Evolutionary conservation across 2,329 filamentous ascomycete genomes (phyloP).

Genomic region (Fusarium piperis): DNA sequence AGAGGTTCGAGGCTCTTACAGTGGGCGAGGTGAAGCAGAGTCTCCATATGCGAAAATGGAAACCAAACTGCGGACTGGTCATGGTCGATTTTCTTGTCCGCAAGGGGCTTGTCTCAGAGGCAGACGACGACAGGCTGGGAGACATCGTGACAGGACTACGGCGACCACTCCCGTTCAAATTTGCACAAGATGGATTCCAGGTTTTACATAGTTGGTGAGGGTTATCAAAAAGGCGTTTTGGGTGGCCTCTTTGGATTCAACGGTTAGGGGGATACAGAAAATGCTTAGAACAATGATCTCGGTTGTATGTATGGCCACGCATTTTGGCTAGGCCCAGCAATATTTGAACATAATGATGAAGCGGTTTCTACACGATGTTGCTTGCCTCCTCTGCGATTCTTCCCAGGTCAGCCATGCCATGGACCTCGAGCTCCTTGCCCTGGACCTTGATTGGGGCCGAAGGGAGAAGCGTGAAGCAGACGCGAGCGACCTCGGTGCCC

Average conservation of each 20-base stretch:
- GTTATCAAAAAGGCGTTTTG: background rate
- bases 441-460: conserved; percentile 28
- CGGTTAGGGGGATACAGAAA: background rate
- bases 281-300: background rate
- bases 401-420: conserved; percentile 34
- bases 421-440: conserved; percentile 33
- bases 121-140: conserved; percentile 36
- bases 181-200: conserved; percentile 21
- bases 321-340: background rate
- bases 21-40: conserved; percentile 45
- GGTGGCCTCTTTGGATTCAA: background rate
- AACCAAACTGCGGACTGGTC: conserved; percentile 53
- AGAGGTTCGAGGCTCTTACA: conserved; percentile 41
- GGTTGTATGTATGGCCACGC: conserved; percentile 2
- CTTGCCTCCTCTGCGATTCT: conserved; percentile 29
- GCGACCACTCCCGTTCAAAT: conserved; percentile 42
- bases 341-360: background rate
- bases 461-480: conserved; percentile 37
- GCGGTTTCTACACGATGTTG: background rate
- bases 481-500: conserved; percentile 25
- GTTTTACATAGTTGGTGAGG: conserved; percentile 19
- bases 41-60: conserved; percentile 44
- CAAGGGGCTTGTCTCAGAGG: conserved; percentile 39
- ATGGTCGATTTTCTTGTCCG: conserved; percentile 51
- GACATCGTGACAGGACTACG: conserved; percentile 37